These are phyloP conservation scores for Irpex sp. DNA, from an alignment of 1,284 basidiomycete species.

Conservation along the genomic window DNA sequence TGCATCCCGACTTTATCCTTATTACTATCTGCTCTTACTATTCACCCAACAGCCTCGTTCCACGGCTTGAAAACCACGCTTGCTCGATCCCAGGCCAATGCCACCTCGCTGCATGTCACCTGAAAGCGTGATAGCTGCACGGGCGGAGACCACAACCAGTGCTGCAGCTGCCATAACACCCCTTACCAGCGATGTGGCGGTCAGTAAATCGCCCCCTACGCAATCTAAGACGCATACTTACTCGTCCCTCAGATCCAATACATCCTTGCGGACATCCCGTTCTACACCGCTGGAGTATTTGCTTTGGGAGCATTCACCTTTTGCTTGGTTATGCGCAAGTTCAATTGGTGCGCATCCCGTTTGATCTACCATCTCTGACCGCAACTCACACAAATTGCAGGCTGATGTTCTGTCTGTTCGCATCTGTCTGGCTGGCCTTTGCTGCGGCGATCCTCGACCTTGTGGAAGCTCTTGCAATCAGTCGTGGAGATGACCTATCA, in stretches of 20 bases:
- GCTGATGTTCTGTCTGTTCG: constrained; percentile 48
- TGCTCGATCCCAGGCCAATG: neutral
- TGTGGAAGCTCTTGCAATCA: constrained; percentile 44
- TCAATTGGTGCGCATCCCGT: constrained; percentile 46
- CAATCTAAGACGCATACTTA: neutral
- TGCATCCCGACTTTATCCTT: constrained; percentile 24
- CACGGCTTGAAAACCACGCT: neutral
- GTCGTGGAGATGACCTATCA: constrained; percentile 29
- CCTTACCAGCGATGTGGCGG: constrained; percentile 20
- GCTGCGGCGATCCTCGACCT: constrained; percentile 63
- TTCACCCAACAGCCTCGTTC: neutral
- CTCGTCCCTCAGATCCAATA: constrained; percentile 43
- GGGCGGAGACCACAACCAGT: constrained; percentile 4
- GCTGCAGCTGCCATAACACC: constrained; percentile 16
- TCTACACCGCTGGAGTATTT: constrained; percentile 63
- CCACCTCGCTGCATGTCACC: neutral
- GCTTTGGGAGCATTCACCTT: constrained; percentile 63
- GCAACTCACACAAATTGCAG: constrained; percentile 29
- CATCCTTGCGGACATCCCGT: constrained; percentile 64
- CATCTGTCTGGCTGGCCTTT: constrained; percentile 57
- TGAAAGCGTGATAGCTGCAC: constrained; percentile 1
- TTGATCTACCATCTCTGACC: constrained; percentile 4
- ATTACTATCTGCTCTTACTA: constrained; percentile 15
- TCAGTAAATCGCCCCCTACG: constrained; percentile 14
- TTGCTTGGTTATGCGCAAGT: constrained; percentile 53